Percentiles rank a stretch among this genome's conserved stretches.
These are phyloP conservation scores for Yamadazyma laniorum DNA, from an alignment of 805 yeast species.

Conservation along the genomic window DNA sequence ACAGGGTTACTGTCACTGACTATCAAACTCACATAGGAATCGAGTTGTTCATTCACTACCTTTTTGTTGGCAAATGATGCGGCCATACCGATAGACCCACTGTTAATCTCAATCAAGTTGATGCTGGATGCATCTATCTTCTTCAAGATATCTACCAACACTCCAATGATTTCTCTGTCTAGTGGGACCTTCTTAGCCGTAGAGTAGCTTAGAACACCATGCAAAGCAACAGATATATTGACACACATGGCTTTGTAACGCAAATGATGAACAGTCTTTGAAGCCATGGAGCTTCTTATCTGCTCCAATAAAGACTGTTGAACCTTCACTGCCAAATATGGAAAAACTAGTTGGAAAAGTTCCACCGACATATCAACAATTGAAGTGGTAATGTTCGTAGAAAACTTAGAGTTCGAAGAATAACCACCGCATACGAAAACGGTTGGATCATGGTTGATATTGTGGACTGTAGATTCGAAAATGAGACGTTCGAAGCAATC, in stretches of 20 bases:
- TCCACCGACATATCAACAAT: slow-evolving; percentile 78
- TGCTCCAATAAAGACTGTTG: slow-evolving; percentile 88
- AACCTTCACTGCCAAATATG: slow-evolving; percentile 69
- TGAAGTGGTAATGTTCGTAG: slow-evolving; percentile 31
- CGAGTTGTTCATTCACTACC: slow-evolving; percentile 23
- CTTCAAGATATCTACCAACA: slow-evolving; percentile 51
- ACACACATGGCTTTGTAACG: slow-evolving; percentile 50
- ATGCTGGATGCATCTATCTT: slow-evolving; percentile 39
- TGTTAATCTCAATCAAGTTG: slow-evolving; percentile 45
- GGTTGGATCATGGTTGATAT: slow-evolving; percentile 35
- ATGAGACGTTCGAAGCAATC: slow-evolving; percentile 28
- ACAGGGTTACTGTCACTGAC: slow-evolving; percentile 64
- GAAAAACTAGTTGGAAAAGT: slow-evolving; percentile 68
- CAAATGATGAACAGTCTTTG: slow-evolving; percentile 31
- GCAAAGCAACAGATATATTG: slow-evolving; percentile 64
- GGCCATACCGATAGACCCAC: slow-evolving; percentile 59
- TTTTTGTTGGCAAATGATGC: slow-evolving; percentile 19
- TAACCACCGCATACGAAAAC: slow-evolving; percentile 24
- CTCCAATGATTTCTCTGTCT: slow-evolving; percentile 37
- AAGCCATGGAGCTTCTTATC: slow-evolving; percentile 52
- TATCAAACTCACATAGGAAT: slow-evolving; percentile 52
- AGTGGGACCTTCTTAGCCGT: slow-evolving; percentile 18
- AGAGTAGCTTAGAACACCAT: slow-evolving; percentile 41
- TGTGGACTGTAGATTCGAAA: slow-evolving; percentile 21
- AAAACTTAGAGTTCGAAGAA: slow-evolving; percentile 22